Evolutionary conservation across 1,139 yeast genomes (phyloP).

Genomic region (Kodamaea suecica): DNA sequence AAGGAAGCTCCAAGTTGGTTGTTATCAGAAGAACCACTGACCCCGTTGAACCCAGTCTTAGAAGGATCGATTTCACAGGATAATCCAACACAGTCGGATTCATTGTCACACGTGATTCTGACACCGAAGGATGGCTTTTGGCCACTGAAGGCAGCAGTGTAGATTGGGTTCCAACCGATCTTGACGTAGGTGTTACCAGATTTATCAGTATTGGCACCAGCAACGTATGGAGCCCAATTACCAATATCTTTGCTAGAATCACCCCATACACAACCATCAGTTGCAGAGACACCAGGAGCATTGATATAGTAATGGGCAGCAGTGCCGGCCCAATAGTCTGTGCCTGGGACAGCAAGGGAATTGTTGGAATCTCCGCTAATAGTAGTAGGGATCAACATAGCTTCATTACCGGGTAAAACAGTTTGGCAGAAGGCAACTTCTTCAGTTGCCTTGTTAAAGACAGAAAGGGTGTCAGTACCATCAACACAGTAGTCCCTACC

Average conservation of each 20-base stretch:
- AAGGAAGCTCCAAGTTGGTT: slow-evolving; percentile 65
- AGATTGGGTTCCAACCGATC: slow-evolving; percentile 89
- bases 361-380: slow-evolving; percentile 44
- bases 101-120: slow-evolving; percentile 68
- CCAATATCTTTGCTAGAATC: slow-evolving; percentile 63
- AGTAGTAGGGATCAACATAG: slow-evolving; percentile 83
- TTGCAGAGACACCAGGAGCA: slow-evolving; percentile 76
- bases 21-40: slow-evolving; percentile 42
- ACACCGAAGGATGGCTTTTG: slow-evolving; percentile 67
- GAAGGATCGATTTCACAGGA: slow-evolving; percentile 79
- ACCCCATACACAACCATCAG: slow-evolving; percentile 88
- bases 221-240: slow-evolving; percentile 92
- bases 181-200: slow-evolving; percentile 70
- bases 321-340: slow-evolving; percentile 68
- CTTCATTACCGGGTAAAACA: slow-evolving; percentile 89
- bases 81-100: slow-evolving; percentile 65
- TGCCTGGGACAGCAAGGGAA: slow-evolving; percentile 78
- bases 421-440: slow-evolving; percentile 88
- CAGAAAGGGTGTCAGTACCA: slow-evolving; percentile 72
- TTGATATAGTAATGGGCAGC: slow-evolving; percentile 87
- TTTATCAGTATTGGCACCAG: slow-evolving; percentile 78
- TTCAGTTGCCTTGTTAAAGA: slow-evolving; percentile 48
- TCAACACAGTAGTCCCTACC: slow-evolving; percentile 64
- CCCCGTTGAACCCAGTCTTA: slow-evolving; percentile 53
- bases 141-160: slow-evolving; percentile 58